Percentiles rank a stretch among this genome's conserved stretches.
phyloP scores from a whole-genome alignment of 164 flowering plant species.

The Tetrastigma voinierianum region DNA sequence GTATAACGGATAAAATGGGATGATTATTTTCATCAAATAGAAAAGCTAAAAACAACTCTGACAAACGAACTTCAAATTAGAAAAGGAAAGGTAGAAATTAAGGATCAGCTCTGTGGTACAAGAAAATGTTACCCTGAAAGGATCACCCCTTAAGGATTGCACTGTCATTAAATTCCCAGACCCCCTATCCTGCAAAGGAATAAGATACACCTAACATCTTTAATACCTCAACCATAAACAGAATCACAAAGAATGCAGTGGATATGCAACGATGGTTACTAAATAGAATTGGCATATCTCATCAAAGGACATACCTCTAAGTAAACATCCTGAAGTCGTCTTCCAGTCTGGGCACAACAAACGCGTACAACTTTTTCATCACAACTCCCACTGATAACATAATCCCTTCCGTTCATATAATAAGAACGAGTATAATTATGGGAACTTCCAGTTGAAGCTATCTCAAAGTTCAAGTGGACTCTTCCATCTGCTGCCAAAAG shows the following conservation, averaged over 20 bases:
- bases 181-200: slow-evolving; percentile 41
- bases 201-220: neutral
- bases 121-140: slow-evolving; percentile 46
- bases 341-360: slow-evolving; percentile 67
- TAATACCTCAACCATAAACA: neutral
- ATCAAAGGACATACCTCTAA: slow-evolving; percentile 42
- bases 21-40: too few relatives aligned
- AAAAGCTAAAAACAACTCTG: too few relatives aligned
- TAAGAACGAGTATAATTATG: slow-evolving; percentile 65
- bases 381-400: slow-evolving; percentile 61
- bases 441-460: slow-evolving; percentile 53
- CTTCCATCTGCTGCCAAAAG: slow-evolving; percentile 58
- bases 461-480: slow-evolving; percentile 49
- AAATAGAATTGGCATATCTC: neutral
- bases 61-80: too few relatives aligned
- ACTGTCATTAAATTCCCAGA: slow-evolving; percentile 42
- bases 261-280: neutral
- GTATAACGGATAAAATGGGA: too few relatives aligned
- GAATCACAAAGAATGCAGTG: neutral
- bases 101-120: too few relatives aligned
- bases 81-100: too few relatives aligned
- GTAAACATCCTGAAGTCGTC: slow-evolving; percentile 53
- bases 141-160: slow-evolving; percentile 70
- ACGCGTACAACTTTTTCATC: slow-evolving; percentile 55
- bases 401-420: slow-evolving; percentile 67